Evolutionary conservation across 148 eudicot genomes (phyloP).

Genomic region (Oxyria digyna): DNA sequence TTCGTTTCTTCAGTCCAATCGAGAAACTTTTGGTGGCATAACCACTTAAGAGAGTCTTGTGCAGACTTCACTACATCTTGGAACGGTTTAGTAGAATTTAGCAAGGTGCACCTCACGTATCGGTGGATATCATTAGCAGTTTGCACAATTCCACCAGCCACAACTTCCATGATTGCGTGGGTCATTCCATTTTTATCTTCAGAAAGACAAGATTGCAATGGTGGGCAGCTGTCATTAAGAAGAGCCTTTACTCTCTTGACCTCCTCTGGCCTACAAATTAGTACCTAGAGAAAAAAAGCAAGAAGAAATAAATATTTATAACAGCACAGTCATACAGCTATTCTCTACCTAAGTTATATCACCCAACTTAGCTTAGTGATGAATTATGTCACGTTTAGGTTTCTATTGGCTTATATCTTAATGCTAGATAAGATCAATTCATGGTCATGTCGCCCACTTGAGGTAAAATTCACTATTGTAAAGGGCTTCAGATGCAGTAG

Average conservation of each 20-base stretch:
- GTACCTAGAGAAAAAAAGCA: slow-evolving; percentile 39
- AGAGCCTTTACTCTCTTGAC: slow-evolving; percentile 57
- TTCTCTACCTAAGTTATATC: not conserved
- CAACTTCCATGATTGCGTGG: slow-evolving; percentile 96
- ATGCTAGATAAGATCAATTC: not conserved
- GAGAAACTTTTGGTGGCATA: slow-evolving; percentile 84
- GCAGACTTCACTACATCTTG: slow-evolving; percentile 97
- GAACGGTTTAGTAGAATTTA: slow-evolving; percentile 93
- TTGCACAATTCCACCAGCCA: slow-evolving; percentile 95
- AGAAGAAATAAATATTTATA: slow-evolving; percentile 3
- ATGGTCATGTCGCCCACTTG: not conserved
- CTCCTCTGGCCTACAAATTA: slow-evolving; percentile 88
- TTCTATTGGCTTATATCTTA: not conserved
- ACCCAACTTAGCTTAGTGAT: not conserved
- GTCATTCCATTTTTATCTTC: slow-evolving; percentile 99
- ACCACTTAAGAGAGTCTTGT: slow-evolving; percentile 90
- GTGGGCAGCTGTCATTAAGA: slow-evolving; percentile 83
- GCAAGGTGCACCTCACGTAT: slow-evolving; percentile 94
- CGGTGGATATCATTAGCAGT: slow-evolving; percentile 93
- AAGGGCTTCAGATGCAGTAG: not conserved
- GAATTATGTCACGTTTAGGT: not conserved
- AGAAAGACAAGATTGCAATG: slow-evolving; percentile 92
- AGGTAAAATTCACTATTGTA: not conserved
- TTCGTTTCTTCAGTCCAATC: slow-evolving; percentile 95
- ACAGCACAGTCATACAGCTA: not conserved